These are phyloP conservation scores for Phycomyces blakesleeanus DNA, from an alignment of 192 early-diverging fungal species.

Conservation along the genomic window DNA sequence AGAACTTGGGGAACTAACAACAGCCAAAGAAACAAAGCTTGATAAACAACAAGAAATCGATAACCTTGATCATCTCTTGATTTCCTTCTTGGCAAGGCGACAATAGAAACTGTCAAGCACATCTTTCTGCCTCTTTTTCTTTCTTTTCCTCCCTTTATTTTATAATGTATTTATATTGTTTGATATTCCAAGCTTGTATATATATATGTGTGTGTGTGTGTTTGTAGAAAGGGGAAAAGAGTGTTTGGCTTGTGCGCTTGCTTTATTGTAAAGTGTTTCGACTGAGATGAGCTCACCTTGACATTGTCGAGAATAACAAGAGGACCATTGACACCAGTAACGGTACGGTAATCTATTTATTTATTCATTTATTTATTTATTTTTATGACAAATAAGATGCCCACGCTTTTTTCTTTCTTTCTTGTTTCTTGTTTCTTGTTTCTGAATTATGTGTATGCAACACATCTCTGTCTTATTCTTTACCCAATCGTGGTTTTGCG, in stretches of 20 bases:
- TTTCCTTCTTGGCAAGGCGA: too few relatives aligned
- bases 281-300: slow-evolving; percentile 59
- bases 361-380: too few relatives aligned
- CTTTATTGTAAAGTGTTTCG: not conserved
- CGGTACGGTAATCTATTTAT: slow-evolving; percentile 90
- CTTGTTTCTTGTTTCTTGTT: not conserved
- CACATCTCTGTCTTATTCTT: not conserved
- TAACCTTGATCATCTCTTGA: too few relatives aligned
- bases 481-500: slow-evolving; percentile 85
- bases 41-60: not conserved
- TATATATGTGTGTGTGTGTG: too few relatives aligned
- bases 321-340: slow-evolving; percentile 96
- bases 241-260: too few relatives aligned
- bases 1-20: slow-evolving; percentile 95
- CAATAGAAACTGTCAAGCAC: too few relatives aligned
- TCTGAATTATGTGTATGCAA: not conserved
- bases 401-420: not conserved
- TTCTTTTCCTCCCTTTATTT: too few relatives aligned
- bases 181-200: too few relatives aligned
- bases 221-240: too few relatives aligned
- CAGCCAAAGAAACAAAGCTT: not conserved
- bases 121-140: too few relatives aligned
- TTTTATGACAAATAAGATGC: not conserved
- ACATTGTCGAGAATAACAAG: slow-evolving; percentile 98
- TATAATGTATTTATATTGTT: too few relatives aligned